phyloP scores from a whole-genome alignment of 176 grass and related monocot genomes.

The Oryza longistaminata region DNA sequence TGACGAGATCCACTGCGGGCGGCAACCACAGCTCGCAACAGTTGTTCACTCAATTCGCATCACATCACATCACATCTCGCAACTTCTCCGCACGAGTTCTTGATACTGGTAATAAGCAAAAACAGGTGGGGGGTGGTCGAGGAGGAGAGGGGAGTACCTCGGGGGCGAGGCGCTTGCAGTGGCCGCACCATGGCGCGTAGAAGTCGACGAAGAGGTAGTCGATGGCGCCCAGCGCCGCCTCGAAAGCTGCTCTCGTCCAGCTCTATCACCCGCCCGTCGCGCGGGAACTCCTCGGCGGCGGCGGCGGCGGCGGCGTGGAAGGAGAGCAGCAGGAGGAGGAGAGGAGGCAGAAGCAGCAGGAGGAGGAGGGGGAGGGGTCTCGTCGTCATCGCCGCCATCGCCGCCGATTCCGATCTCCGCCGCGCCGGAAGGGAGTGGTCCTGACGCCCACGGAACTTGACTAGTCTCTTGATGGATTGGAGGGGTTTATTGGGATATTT shows the following conservation, averaged over 20 bases:
- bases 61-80: conserved; percentile 34
- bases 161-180: conserved; percentile 91
- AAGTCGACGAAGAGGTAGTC: conserved; percentile 93
- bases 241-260: conserved; percentile 88
- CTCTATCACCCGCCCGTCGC: conserved; percentile 86
- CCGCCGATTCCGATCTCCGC: conserved; percentile 47
- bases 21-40: conserved; percentile 20
- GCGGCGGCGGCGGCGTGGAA: conserved; percentile 6
- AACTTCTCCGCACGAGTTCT: background rate
- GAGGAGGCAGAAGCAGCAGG: conserved; percentile 23
- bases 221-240: conserved; percentile 69
- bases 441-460: conserved; percentile 23
- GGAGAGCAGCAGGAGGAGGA: conserved; percentile 25
- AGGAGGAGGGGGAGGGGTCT: background rate
- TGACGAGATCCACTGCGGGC: conserved; percentile 33
- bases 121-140: background rate
- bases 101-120: background rate
- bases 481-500: conserved; percentile 3
- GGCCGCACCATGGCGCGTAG: conserved; percentile 92
- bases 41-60: conserved; percentile 18
- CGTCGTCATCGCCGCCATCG: conserved; percentile 36
- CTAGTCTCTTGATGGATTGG: conserved; percentile 6
- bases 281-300: conserved; percentile 53
- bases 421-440: conserved; percentile 34
- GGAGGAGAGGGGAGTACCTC: conserved; percentile 44